Evolutionary conservation across 495 filamentous ascomycete genomes (phyloP), one percentile per base, ranked within the genome.

Genomic region (Penicillium robsamsonii): DNA sequence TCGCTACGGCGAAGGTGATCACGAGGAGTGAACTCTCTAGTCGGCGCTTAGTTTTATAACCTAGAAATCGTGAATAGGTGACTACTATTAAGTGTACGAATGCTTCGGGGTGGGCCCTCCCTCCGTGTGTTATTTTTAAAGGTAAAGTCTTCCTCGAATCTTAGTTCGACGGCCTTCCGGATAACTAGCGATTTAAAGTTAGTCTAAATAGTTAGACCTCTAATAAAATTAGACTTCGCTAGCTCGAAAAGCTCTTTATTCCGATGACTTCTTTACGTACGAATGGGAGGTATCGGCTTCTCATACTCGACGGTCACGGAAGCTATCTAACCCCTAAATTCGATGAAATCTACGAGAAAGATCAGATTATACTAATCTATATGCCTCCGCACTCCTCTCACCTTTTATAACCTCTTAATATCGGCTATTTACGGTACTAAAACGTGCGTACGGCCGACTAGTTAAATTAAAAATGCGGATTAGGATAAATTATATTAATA

Each of bases 41-140:
- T 18, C 29, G 29, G 15, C 25, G 25, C 4, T 4, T 3, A 5
- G 2, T 58, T 42, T 55, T 59, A 31, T 64, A 80, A 61, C 70
- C 65, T 51, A 64, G 71, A 5, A 74, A 79, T 66, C 51, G 65
- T 5, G 63, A 79, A 65, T 27, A 3, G 25, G 25, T 27, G 79
- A 56, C 67, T 27, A 27, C 6, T 27, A 27, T 27, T 57, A 62
- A 57, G 54, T 64, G 15, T 30, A 30, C 8, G 0, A 30, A 30
- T 30, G 6, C 29, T 30, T 53, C 35, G 1, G 62, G 70, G 0
- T 70, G 53, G 53, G 50, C n/a, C 11, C 37, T 69, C 17, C 61
- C 64, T 20, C 55, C 57, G 46, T 53, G 53, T 5, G 60, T 74
- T 35, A 72, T 74, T 38, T 67, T 67, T 55, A 54, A 59, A 35